Conservation (phyloP, 805 yeast genomes). For the Candida piceae region DNA sequence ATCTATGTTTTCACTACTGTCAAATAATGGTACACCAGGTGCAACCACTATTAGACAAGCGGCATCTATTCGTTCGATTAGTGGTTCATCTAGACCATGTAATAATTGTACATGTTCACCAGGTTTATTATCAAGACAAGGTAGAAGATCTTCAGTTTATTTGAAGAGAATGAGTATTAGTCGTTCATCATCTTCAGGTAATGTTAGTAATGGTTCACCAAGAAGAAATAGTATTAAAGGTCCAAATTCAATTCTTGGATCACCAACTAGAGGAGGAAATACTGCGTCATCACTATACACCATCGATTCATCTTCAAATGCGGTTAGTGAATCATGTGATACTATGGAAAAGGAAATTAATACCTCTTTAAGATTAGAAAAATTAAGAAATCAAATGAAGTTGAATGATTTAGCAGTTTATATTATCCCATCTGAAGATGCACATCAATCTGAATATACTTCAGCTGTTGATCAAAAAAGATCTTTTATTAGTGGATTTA, state of each 20-base stretch:
- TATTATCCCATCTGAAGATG: slow-evolving; percentile 55
- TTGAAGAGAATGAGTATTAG: slow-evolving; percentile 26
- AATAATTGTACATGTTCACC: slow-evolving; percentile 81
- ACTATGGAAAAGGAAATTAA: slow-evolving; percentile 40
- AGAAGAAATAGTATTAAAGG: slow-evolving; percentile 26
- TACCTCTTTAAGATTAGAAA: slow-evolving; percentile 54
- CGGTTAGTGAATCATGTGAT: slow-evolving; percentile 6
- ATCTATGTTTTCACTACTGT: slow-evolving; percentile 38
- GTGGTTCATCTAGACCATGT: slow-evolving; percentile 42
- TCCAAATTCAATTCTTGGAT: too few relatives aligned
- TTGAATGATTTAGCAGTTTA: slow-evolving; percentile 60
- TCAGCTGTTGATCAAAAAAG: slow-evolving; percentile 50
- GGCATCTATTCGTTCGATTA: slow-evolving; percentile 12
- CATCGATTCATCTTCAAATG: slow-evolving; percentile 1
- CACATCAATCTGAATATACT: slow-evolving; percentile 61
- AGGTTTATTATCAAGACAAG: slow-evolving; percentile 65
- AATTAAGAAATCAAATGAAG: slow-evolving; percentile 61
- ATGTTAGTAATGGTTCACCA: slow-evolving; percentile 27
- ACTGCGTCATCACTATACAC: slow-evolving; percentile 1
- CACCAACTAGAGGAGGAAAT: too few relatives aligned
- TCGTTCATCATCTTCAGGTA: slow-evolving; percentile 15
- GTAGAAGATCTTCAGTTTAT: slow-evolving; percentile 50
- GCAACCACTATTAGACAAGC: slow-evolving; percentile 27
- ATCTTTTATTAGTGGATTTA: slow-evolving; percentile 53
- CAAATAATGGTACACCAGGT: slow-evolving; percentile 28